Base-by-base conservation (phyloP, 306 rosid genomes). In the Pterocarpus macrocarpus region DNA sequence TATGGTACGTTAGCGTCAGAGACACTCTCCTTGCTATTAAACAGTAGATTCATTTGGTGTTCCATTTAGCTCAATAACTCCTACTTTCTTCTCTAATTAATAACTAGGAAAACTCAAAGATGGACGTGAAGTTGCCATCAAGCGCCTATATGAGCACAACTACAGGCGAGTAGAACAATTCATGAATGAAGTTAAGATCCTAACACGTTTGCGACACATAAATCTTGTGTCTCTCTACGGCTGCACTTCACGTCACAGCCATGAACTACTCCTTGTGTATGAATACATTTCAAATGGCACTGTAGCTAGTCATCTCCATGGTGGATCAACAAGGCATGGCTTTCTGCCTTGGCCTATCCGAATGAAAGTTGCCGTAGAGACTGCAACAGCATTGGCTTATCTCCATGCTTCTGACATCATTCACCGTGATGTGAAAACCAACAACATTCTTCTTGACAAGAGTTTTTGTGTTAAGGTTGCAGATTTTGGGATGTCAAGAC, bases 381-480 rank as follows among this genome's bases (percentile, higher is more conserved):
- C 93, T 2, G 95, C 97, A 1, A 64, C 63, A 13, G 94, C 95
- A 0, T 39, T 92, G 72, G 87, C 88, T 13, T 88, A 89, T 77
- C 95, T 92, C 65, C 97, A 90, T 76, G 95, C 92, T 49, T 90
- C 92, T 0, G 87, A 84, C 6, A 88, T 88, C 71, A 85, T 88
- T 41, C 95, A 90, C 63, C 92, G 94, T 4, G 97, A 92, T 56
- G 91, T 92, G 50, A 92, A 92, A 90, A 85, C 90, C 28, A 85
- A 58, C 78, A 90, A 92, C 88, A 85, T 90, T 69, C 95, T 91
- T 39, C 89, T 92, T 0, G 95, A 92, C 80, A 41, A 53, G 69
- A 89, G 39, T 1, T 88, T 84, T 5, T 36, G 80, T 6, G 88
- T 92, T 55, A 89, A 92, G 52, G 97, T 92, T 66, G 97, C 94